phyloP scores from a whole-genome alignment of 2,329 filamentous ascomycete genomes.

The Colletotrichum sp. region DNA sequence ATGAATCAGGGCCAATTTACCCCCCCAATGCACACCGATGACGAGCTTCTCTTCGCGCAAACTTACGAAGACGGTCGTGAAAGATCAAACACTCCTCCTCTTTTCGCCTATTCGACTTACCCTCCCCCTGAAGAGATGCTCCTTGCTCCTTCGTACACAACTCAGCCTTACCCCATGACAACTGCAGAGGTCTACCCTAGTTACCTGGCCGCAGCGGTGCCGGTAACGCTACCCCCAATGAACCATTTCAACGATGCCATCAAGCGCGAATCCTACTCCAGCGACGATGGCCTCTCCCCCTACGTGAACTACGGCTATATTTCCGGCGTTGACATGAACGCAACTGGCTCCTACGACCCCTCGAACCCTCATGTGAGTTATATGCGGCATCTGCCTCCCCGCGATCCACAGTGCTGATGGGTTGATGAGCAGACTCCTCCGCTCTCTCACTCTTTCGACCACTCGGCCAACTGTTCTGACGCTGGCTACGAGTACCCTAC shows the following conservation, averaged over 20 bases:
- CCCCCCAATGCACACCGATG: constrained; percentile 63
- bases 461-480: constrained; percentile 68
- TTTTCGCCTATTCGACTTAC: constrained; percentile 72
- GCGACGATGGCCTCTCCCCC: constrained; percentile 65
- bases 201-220: constrained; percentile 60
- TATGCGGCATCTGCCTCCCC: constrained; percentile 45
- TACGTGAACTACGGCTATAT: constrained; percentile 74
- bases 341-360: constrained; percentile 67
- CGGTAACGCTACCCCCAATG: constrained; percentile 69
- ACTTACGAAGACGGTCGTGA: constrained; percentile 66
- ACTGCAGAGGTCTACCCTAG: constrained; percentile 58
- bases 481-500: constrained; percentile 69
- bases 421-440: constrained; percentile 71
- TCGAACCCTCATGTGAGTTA: constrained; percentile 78
- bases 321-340: constrained; percentile 67
- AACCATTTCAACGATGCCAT: constrained; percentile 67
- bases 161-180: constrained; percentile 57
- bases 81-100: constrained; percentile 73
- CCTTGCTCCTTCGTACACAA: constrained; percentile 63
- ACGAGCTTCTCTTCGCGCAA: constrained; percentile 70
- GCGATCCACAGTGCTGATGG: constrained; percentile 55
- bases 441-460: constrained; percentile 75
- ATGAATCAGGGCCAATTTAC: constrained; percentile 61
- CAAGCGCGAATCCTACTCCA: constrained; percentile 68
- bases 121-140: constrained; percentile 69